A percentile compares a stretch with the other conserved stretches of the same genome.
Conservation (phyloP, 495 filamentous ascomycete genomes). For the Zalerion maritima region DNA sequence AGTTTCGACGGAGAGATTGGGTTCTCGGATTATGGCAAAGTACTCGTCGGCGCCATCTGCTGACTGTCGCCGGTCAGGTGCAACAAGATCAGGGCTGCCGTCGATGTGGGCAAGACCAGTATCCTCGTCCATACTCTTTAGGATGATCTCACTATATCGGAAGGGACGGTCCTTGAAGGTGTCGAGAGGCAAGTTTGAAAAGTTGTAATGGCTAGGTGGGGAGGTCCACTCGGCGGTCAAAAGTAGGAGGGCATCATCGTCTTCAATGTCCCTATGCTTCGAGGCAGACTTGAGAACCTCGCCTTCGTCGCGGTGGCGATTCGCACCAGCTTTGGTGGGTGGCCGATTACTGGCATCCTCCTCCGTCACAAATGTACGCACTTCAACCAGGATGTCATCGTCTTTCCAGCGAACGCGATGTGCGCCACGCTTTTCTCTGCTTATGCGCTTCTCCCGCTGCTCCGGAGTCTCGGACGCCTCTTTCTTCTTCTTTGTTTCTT, state of each 20-base stretch:
- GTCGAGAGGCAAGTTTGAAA: background rate
- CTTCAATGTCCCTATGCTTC: conserved; percentile 43
- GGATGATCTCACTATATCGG: too few relatives aligned
- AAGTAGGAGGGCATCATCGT: too few relatives aligned
- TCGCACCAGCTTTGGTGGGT: conserved; percentile 49
- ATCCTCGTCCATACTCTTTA: conserved; percentile 19
- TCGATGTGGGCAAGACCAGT: too few relatives aligned
- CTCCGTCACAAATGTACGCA: conserved; percentile 57
- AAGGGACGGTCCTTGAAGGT: too few relatives aligned
- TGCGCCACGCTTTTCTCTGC: conserved; percentile 64
- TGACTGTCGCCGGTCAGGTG: conserved; percentile 21
- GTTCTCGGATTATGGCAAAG: conserved; percentile 44
- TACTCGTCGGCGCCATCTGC: conserved; percentile 38
- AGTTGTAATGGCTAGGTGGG: conserved; percentile 11
- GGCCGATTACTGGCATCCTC: conserved; percentile 61
- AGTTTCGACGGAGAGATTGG: conserved; percentile 40
- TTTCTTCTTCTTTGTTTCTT: conserved; percentile 34
- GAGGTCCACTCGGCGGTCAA: conserved; percentile 33
- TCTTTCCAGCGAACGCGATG: conserved; percentile 52
- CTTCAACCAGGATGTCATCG: conserved; percentile 53
- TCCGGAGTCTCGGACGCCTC: conserved; percentile 59
- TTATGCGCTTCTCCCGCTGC: conserved; percentile 54
- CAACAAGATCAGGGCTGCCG: too few relatives aligned
- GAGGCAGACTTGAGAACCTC: conserved; percentile 72
- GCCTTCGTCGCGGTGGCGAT: conserved; percentile 62